Base-by-base conservation (phyloP, 129 eudicot species). In the Chrysanthemum seticuspe region DNA sequence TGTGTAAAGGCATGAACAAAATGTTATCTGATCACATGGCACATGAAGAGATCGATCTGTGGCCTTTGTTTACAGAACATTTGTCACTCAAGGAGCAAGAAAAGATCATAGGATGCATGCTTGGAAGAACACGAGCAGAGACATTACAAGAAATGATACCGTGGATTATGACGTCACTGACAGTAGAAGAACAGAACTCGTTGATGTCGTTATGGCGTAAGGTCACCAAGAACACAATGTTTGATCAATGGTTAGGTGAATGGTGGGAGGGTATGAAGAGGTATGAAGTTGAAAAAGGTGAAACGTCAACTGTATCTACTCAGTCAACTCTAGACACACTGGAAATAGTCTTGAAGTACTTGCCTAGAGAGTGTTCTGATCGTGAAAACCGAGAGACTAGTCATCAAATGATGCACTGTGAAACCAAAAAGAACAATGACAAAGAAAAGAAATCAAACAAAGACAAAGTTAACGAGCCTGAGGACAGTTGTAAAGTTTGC, bases 251-350 rank as follows among this genome's bases (percentile, higher is more conserved):
- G 97, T 70, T 94, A 66, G 78, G 84, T 57, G 99, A 88, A 73
- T 94, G 99, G 99, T 94, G 97, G 97, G 99, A 86, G 67, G 97
- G 88, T 55, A 83, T 83, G 84, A 73, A 71, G 63, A 73, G 19
- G 57, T 70, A 80, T 80, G 74, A 61, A 34, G 36, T 51, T 52
- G 76, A 73, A 40, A 66, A 84, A 78, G 87, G 34, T 65, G 86
- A 84, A 78, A 73, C 79, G 74, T 70, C 88, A 79, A 49, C 67
- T 29, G 10, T 74, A 48, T 62, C 80, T 72, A 73, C 87, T 52
- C 78, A 82, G 69, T 63, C 73, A 62, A 57, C 86, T 74, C 81
- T 69, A 52, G 83, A 83, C 65, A 74, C 89, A 12, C 53, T 73
- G 67, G 85, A 88, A 70, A 73, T 88, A 54, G 80, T 86, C 67